Evolutionary conservation across 1,139 yeast species (phyloP).

Genomic region (Yamadazyma aaseri): DNA sequence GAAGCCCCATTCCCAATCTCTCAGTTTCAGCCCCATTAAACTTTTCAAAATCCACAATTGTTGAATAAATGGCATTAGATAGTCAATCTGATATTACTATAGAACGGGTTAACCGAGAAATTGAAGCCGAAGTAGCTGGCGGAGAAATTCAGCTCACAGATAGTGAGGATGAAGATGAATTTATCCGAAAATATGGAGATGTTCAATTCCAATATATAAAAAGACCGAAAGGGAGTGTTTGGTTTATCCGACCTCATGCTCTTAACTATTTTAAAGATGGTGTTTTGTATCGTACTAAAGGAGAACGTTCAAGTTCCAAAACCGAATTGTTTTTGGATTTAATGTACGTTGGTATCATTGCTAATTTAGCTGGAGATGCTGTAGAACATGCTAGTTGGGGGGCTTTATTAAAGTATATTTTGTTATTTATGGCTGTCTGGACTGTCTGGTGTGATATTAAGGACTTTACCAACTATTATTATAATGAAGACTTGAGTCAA

Average conservation of each 20-base stretch:
- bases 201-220: conserved; percentile 49
- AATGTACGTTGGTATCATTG: conserved; percentile 63
- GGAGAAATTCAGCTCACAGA: conserved; percentile 19
- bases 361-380: conserved; percentile 58
- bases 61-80: background rate
- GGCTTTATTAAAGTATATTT: conserved; percentile 47
- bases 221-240: conserved; percentile 40
- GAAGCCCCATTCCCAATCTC: too few species aligned
- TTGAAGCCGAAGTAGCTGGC: background rate
- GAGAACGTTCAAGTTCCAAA: conserved; percentile 51
- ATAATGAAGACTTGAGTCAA: conserved; percentile 60
- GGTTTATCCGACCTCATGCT: conserved; percentile 59
- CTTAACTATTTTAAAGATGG: conserved; percentile 62
- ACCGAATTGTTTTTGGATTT: conserved; percentile 63
- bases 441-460: conserved; percentile 65
- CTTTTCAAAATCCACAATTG: background rate
- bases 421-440: conserved; percentile 60
- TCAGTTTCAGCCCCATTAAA: background rate
- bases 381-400: conserved; percentile 50
- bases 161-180: conserved; percentile 45
- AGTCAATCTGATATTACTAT: background rate
- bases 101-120: background rate
- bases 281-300: conserved; percentile 52
- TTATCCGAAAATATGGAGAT: conserved; percentile 50
- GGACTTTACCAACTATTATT: conserved; percentile 65